phyloP scores from a whole-genome alignment of 495 filamentous ascomycete species.

The Daldinia concentrica region DNA sequence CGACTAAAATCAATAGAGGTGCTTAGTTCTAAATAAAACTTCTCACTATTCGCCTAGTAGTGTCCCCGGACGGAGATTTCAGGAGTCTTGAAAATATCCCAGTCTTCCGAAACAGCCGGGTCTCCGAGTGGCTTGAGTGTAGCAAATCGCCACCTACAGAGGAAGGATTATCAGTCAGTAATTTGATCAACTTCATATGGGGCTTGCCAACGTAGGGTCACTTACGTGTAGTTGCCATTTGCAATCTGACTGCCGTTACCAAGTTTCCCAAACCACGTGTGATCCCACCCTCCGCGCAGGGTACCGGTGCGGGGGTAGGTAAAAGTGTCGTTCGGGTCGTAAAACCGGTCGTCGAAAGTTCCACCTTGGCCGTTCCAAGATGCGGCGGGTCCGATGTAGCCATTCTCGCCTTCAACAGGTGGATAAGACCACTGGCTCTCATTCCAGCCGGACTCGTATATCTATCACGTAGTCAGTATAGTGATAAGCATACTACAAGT shows the following conservation, averaged over 20 bases:
- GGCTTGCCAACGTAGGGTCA: not conserved
- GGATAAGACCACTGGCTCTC: not conserved
- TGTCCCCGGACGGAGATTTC: slow-evolving; percentile 14
- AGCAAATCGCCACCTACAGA: slow-evolving; percentile 24
- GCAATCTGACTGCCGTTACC: not conserved
- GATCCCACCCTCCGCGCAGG: slow-evolving; percentile 14
- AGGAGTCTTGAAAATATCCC: slow-evolving; percentile 33
- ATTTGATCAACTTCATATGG: not conserved
- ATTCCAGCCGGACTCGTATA: not conserved
- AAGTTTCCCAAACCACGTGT: not conserved
- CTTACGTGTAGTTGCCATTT: not conserved
- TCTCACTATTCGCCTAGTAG: not conserved
- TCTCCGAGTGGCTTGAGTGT: slow-evolving; percentile 32
- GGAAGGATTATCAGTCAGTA: not conserved
- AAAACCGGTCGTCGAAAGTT: slow-evolving; percentile 8
- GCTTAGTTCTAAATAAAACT: not conserved
- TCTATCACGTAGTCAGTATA: not conserved
- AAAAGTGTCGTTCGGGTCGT: slow-evolving; percentile 34
- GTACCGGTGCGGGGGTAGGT: slow-evolving; percentile 26
- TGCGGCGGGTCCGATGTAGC: slow-evolving; percentile 24
- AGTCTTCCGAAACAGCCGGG: slow-evolving; percentile 32
- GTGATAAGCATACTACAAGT: not conserved
- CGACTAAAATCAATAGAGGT: no score
- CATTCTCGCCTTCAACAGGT: not conserved
- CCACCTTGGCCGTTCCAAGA: slow-evolving; percentile 18